Conservation (phyloP, 2,329 filamentous ascomycete genomes). For the Pyricularia sp. region DNA sequence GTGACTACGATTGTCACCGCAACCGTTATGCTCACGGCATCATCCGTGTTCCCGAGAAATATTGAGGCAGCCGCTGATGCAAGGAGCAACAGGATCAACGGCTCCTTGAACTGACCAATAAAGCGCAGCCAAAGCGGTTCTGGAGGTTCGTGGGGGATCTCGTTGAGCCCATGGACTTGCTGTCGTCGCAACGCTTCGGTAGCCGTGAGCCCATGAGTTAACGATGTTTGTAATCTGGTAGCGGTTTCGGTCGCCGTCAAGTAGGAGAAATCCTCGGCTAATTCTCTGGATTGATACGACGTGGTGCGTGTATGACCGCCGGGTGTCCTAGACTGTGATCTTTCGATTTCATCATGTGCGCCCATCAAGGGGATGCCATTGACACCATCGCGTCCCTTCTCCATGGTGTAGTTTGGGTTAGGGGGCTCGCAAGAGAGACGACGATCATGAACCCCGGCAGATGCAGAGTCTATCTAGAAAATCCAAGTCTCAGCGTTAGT, state of each 20-base stretch:
- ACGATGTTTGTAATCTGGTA: constrained; percentile 68
- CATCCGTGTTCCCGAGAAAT: constrained; percentile 85
- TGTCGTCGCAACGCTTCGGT: constrained; percentile 74
- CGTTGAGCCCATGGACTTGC: constrained; percentile 70
- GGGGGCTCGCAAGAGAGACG: not conserved
- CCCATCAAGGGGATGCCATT: constrained; percentile 7
- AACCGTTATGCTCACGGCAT: constrained; percentile 89
- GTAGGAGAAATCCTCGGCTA: constrained; percentile 52
- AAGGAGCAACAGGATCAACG: constrained; percentile 84
- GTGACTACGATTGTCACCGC: constrained; percentile 95
- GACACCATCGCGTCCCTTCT: constrained; percentile 8
- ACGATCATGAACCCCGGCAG: constrained; percentile 4
- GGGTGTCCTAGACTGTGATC: constrained; percentile 9
- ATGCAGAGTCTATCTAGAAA: not conserved
- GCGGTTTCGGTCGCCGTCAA: constrained; percentile 75
- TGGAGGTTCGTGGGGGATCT: constrained; percentile 86
- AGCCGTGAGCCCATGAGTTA: constrained; percentile 70
- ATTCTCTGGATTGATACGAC: constrained; percentile 26
- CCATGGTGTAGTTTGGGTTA: constrained; percentile 8
- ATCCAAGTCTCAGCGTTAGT: not conserved
- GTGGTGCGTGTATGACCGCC: constrained; percentile 14
- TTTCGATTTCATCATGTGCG: constrained; percentile 8
- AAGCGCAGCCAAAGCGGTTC: constrained; percentile 95
- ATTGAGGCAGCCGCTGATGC: constrained; percentile 83
- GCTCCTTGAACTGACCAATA: constrained; percentile 93